Evolutionary conservation across 768 basidiomycete genomes (phyloP), one percentile per base, ranked within the genome.

Genomic region (Termitomyces bulborhizus): DNA sequence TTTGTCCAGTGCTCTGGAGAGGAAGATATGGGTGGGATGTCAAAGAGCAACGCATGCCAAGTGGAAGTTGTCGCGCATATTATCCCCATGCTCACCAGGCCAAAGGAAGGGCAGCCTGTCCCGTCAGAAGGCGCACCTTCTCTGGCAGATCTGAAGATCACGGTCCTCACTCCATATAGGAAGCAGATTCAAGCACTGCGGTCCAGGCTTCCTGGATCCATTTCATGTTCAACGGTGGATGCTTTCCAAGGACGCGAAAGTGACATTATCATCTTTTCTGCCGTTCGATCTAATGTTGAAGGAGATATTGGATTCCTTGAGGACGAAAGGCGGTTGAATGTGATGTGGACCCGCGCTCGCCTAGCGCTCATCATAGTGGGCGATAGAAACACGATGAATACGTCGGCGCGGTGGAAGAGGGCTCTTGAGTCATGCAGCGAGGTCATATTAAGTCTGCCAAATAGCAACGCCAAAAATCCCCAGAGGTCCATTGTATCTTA

Each of bases 221-320:
- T 73, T 26, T 62, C 69, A 5, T 71, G 69, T 44, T 80, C 73
- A 37, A 85, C 83, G 0, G 74, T 85, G 39, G 83, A 85, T 60
- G 78, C 82, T 0, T 88, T 85, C 62, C 86, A 87, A 63, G 85
- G 85, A 12, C 73, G 85, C 34, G 85, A 87, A 62, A 81, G 78
- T 56, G 85, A 88, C 57, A 73, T 87, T 46, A 73, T 87, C 44
- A 76, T 88, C 26, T 84, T 85, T 62, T 80, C 82, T 0, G 78
- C 82, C 4, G 85, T 87, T 13, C 76, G 85, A 11, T 80, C 78
- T 60, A 87, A 88, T 59, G 72, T 61, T 16, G 72, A 77, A 40
- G 71, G 74, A 0, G 85, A 87, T 46, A 80, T 87, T 45, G 85
- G 85, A 5, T 88, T 87, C 58, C 68, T 86, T 34, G 82, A 82